These are phyloP conservation scores for Aspergillus pseudonomiae DNA, from an alignment of 2,329 filamentous ascomycete species.

Conservation along the genomic window DNA sequence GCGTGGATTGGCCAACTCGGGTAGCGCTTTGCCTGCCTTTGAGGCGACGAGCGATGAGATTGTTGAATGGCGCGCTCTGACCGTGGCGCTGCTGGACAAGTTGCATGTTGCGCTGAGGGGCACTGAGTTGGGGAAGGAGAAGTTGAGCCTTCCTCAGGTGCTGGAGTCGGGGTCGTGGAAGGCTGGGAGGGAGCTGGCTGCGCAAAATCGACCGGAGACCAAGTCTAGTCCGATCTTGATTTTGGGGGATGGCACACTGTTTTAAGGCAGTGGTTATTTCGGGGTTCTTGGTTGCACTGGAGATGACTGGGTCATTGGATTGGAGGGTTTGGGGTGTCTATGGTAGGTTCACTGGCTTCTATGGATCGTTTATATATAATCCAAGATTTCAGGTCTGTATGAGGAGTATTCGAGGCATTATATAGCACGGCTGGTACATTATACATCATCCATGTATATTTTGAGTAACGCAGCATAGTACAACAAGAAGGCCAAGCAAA, in stretches of 20 bases:
- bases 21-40: conserved; percentile 49
- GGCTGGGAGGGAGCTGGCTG: conserved; percentile 42
- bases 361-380: neutral
- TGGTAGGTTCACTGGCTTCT: neutral
- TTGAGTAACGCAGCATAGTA: neutral
- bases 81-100: conserved; percentile 62
- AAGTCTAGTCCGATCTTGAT: conserved; percentile 44
- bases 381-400: neutral
- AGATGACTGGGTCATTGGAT: neutral
- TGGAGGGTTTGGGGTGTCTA: neutral
- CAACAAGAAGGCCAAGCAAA: neutral
- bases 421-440: neutral
- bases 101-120: conserved; percentile 54
- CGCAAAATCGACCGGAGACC: conserved; percentile 34
- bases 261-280: conserved; percentile 20
- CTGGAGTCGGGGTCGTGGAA: conserved; percentile 61
- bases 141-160: conserved; percentile 54
- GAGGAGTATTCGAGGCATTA: neutral
- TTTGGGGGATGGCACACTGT: conserved; percentile 44
- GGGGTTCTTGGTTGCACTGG: neutral
- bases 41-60: conserved; percentile 63
- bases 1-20: conserved; percentile 51
- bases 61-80: conserved; percentile 68
- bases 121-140: conserved; percentile 38
- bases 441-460: neutral